Conservation (phyloP, 75 land plant genomes). For the Sequoia sempervirens region DNA sequence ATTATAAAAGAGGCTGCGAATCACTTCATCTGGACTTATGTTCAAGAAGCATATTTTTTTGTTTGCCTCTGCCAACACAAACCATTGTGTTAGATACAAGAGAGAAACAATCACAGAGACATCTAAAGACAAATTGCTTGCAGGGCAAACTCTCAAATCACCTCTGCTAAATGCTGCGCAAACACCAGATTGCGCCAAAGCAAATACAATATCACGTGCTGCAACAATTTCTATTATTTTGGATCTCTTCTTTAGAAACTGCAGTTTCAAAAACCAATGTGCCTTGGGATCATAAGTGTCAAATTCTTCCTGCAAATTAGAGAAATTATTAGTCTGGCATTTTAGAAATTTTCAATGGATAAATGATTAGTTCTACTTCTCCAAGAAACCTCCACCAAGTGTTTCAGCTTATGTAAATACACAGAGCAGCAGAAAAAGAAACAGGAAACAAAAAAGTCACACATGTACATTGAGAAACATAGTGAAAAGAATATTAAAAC, state of each 20-base stretch:
- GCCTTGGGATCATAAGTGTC: slow-evolving; percentile 97
- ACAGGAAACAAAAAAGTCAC: not conserved
- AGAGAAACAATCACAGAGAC: not conserved
- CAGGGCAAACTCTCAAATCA: slow-evolving; percentile 14
- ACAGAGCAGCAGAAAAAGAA: not conserved
- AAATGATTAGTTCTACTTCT: not conserved
- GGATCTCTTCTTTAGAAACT: slow-evolving; percentile 77
- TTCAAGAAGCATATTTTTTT: slow-evolving; percentile 90
- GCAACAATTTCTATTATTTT: slow-evolving; percentile 94
- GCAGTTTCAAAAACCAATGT: slow-evolving; percentile 51
- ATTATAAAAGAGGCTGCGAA: slow-evolving; percentile 91
- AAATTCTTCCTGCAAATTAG: slow-evolving; percentile 70
- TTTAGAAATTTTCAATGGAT: not conserved
- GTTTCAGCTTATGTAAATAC: not conserved
- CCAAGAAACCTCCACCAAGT: not conserved
- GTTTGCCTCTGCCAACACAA: slow-evolving; percentile 66
- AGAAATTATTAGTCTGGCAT: not conserved
- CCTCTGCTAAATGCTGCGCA: slow-evolving; percentile 96
- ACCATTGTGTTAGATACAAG: not conserved
- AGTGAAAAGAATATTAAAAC: not conserved
- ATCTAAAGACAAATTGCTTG: not conserved
- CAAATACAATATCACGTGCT: slow-evolving; percentile 88
- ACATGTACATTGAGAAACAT: not conserved
- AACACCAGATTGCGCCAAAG: slow-evolving; percentile 91
- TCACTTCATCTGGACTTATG: slow-evolving; percentile 95